phyloP scores from a whole-genome alignment of 2,329 filamentous ascomycete species.

The Nemania sp. region DNA sequence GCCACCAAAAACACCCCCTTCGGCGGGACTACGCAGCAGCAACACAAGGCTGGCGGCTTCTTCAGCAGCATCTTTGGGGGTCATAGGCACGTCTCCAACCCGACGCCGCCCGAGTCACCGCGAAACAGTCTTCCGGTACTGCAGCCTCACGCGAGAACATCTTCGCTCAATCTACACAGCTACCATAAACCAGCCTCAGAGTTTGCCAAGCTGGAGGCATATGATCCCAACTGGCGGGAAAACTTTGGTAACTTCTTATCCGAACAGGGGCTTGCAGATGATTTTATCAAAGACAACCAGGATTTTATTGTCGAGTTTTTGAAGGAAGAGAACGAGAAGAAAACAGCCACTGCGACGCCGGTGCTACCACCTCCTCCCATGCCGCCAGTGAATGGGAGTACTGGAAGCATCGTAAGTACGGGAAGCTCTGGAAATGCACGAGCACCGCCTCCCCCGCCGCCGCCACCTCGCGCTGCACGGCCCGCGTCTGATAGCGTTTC shows the following conservation, averaged over 20 bases:
- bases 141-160: slow-evolving; percentile 44
- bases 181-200: slow-evolving; percentile 52
- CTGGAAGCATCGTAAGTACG: slow-evolving; percentile 33
- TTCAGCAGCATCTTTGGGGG: slow-evolving; percentile 66
- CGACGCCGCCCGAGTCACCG: slow-evolving; percentile 61
- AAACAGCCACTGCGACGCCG: slow-evolving; percentile 40
- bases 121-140: slow-evolving; percentile 45
- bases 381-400: slow-evolving; percentile 44
- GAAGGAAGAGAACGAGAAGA: slow-evolving; percentile 57
- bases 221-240: slow-evolving; percentile 67
- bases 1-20: slow-evolving; percentile 81
- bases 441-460: slow-evolving; percentile 50
- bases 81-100: slow-evolving; percentile 63
- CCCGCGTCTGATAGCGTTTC: slow-evolving; percentile 41
- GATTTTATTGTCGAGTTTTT: slow-evolving; percentile 71
- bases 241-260: slow-evolving; percentile 68
- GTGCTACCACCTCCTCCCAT: slow-evolving; percentile 48
- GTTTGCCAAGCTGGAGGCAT: slow-evolving; percentile 65
- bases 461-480: slow-evolving; percentile 32
- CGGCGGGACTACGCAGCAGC: slow-evolving; percentile 53
- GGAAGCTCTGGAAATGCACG: slow-evolving; percentile 41
- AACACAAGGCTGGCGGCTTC: slow-evolving; percentile 52
- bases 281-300: slow-evolving; percentile 70
- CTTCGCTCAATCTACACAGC: slow-evolving; percentile 54
- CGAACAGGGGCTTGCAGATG: slow-evolving; percentile 66